These are phyloP conservation scores for Solanum chiquidenum DNA, from an alignment of 257 asterid species.

Conservation along the genomic window DNA sequence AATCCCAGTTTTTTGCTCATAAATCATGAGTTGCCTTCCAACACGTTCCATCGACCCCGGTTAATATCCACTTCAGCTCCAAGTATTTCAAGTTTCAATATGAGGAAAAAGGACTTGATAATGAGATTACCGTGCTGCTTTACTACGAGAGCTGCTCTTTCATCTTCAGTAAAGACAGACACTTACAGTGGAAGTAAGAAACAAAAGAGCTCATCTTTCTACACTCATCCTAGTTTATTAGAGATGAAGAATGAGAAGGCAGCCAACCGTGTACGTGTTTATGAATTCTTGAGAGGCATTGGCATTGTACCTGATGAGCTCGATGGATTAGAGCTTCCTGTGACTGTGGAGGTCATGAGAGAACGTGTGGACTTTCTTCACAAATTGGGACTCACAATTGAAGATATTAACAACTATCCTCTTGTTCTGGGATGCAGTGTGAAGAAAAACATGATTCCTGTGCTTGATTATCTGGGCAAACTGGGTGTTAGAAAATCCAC, in stretches of 20 bases:
- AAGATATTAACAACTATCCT: conserved; percentile 89
- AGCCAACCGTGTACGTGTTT: conserved; percentile 66
- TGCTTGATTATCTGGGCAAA: conserved; percentile 90
- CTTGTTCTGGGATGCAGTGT: conserved; percentile 97
- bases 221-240: conserved; percentile 69
- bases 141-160: conserved; percentile 34
- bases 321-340: conserved; percentile 93
- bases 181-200: conserved; percentile 17
- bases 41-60: conserved; percentile 22
- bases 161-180: conserved; percentile 23
- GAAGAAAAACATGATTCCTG: conserved; percentile 96
- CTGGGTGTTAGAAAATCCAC: conserved; percentile 78
- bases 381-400: conserved; percentile 76
- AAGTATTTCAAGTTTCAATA: conserved; percentile 18
- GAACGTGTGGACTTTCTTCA: conserved; percentile 90
- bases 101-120: conserved; percentile 24
- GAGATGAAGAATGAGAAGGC: conserved; percentile 71
- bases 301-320: conserved; percentile 87
- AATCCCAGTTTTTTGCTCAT: conserved; percentile 49
- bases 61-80: conserved; percentile 22
- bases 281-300: conserved; percentile 67
- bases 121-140: conserved; percentile 37
- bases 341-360: conserved; percentile 83
- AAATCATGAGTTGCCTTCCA: conserved; percentile 46
- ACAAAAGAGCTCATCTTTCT: conserved; percentile 47